Evolutionary conservation across 257 asterid species (phyloP).

Genomic region (Solanum chiquidenum): DNA sequence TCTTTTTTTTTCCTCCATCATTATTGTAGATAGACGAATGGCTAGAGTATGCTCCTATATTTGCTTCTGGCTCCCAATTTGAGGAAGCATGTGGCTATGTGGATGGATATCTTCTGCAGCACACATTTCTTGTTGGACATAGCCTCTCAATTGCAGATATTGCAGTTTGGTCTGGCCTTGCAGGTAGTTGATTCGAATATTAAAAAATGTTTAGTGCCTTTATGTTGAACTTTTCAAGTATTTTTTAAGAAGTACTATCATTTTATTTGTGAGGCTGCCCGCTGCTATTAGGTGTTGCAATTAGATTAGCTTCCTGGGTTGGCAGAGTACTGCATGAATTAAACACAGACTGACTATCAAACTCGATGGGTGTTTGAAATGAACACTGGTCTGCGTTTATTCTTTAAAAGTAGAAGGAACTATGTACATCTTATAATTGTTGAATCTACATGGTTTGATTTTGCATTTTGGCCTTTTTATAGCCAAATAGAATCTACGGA

Average conservation of each 20-base stretch:
- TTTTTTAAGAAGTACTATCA: background rate
- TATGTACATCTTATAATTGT: background rate
- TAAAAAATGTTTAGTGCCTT: background rate
- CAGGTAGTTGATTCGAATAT: slow-evolving; percentile 34
- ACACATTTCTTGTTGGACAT: slow-evolving; percentile 61
- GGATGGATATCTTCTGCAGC: slow-evolving; percentile 48
- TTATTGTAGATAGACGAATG: slow-evolving; percentile 68
- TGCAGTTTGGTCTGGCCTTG: slow-evolving; percentile 82
- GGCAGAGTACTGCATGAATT: background rate
- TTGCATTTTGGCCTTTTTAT: background rate
- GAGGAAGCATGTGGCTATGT: slow-evolving; percentile 80
- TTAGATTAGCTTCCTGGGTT: background rate
- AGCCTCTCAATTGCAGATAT: slow-evolving; percentile 74
- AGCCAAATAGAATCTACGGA: background rate
- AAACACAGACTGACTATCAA: background rate
- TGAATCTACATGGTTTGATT: background rate
- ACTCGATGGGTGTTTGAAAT: background rate
- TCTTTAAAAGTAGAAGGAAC: background rate
- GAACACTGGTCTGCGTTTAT: background rate
- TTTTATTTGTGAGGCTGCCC: background rate
- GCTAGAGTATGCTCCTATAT: slow-evolving; percentile 63
- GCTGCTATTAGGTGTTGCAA: background rate
- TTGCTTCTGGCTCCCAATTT: slow-evolving; percentile 78
- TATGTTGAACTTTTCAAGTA: background rate
- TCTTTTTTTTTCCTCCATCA: background rate